Evolutionary conservation across 164 flowering plant genomes (phyloP).

Genomic region (Macadamia integrifolia): DNA sequence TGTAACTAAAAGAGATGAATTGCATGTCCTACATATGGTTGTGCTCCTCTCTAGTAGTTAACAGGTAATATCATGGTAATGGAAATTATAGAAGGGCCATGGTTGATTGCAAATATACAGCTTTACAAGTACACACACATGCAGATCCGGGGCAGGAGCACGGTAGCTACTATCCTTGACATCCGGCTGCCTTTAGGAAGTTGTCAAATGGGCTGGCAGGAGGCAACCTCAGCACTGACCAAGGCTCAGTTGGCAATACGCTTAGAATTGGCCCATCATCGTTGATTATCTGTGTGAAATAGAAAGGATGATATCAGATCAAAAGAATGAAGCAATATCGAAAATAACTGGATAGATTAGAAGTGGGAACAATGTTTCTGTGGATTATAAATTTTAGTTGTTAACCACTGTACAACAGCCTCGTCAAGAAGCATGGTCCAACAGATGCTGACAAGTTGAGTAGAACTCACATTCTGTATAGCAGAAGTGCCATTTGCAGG

Average conservation of each 20-base stretch:
- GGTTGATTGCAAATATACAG: neutral
- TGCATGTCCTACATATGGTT: no score
- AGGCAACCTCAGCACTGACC: slow-evolving; percentile 71
- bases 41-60: no score
- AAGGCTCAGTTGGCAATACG: slow-evolving; percentile 26
- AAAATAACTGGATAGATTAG: no score
- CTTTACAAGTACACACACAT: slow-evolving; percentile 2
- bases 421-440: neutral
- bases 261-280: slow-evolving; percentile 15
- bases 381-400: neutral
- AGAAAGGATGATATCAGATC: neutral
- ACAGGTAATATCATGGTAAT: no score
- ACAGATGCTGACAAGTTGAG: slow-evolving; percentile 1
- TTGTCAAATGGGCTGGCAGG: slow-evolving; percentile 98
- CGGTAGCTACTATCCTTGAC: slow-evolving; percentile 13
- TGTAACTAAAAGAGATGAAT: no score
- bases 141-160: neutral
- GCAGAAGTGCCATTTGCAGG: slow-evolving; percentile 20
- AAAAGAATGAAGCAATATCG: no score
- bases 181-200: slow-evolving; percentile 84
- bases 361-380: neutral
- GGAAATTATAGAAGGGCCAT: no score
- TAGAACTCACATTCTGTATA: slow-evolving; percentile 30
- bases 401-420: neutral
- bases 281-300: slow-evolving; percentile 29